Percentiles rank a stretch among this genome's conserved stretches.
These are phyloP conservation scores for Emergomyces africanus DNA, from an alignment of 2,329 filamentous ascomycete species.

Conservation along the genomic window DNA sequence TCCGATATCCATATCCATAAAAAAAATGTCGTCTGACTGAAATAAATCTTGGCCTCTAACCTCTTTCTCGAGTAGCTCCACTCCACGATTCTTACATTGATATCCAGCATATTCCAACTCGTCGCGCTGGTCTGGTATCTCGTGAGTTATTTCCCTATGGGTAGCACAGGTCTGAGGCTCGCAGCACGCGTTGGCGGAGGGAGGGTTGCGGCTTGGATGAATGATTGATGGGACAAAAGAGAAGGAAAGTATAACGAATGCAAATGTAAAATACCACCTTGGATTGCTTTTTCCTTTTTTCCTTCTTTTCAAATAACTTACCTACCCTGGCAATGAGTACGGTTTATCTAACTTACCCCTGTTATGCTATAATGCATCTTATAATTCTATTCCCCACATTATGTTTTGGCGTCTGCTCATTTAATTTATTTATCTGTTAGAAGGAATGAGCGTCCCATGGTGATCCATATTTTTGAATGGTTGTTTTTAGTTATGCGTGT, in stretches of 20 bases:
- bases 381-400: not conserved
- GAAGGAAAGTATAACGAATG: not conserved
- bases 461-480: not conserved
- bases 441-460: not conserved
- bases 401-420: not conserved
- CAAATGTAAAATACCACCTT: not conserved
- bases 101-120: conserved; percentile 74
- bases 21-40: not conserved
- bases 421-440: not conserved
- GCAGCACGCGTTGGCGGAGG: conserved; percentile 76
- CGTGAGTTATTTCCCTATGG: conserved; percentile 97
- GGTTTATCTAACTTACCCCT: not conserved
- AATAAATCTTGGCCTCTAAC: not conserved
- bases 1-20: not conserved
- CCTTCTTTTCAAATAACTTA: not conserved
- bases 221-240: conserved; percentile 40
- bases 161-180: conserved; percentile 72
- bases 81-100: conserved; percentile 69
- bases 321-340: not conserved
- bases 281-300: not conserved
- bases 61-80: conserved; percentile 48
- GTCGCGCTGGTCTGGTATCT: conserved; percentile 82
- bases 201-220: conserved; percentile 80
- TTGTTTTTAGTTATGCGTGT: not conserved
- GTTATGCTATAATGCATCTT: not conserved